Conservation (phyloP, 768 basidiomycete species). For the Tylopilus felleus region DNA sequence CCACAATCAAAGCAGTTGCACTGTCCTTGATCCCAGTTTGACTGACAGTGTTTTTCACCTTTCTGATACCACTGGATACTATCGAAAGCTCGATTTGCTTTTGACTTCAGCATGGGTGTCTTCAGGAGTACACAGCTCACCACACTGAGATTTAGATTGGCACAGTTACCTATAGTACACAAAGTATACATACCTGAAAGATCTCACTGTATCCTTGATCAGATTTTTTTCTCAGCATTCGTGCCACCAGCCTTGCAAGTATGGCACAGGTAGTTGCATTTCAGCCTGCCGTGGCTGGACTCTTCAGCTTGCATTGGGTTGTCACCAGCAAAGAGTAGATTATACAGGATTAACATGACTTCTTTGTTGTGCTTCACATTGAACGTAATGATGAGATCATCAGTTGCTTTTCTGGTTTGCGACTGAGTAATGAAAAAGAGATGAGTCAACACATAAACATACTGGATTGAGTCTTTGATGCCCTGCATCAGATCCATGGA, state of each 20-base stretch:
- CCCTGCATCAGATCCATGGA: slow-evolving; percentile 34
- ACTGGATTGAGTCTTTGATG: slow-evolving; percentile 28
- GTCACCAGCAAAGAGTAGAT: slow-evolving; percentile 24
- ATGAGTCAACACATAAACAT: not conserved
- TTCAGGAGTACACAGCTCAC: slow-evolving; percentile 8
- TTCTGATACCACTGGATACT: slow-evolving; percentile 7
- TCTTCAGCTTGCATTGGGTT: slow-evolving; percentile 39
- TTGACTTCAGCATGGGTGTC: not conserved
- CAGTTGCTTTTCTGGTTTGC: not conserved
- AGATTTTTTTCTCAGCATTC: slow-evolving; percentile 13
- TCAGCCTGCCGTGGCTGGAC: slow-evolving; percentile 32
- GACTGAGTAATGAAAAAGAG: not conserved
- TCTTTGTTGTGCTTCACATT: slow-evolving; percentile 23
- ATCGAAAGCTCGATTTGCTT: slow-evolving; percentile 6
- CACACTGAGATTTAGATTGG: not conserved
- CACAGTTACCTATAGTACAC: not conserved
- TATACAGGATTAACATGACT: slow-evolving; percentile 23
- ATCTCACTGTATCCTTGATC: slow-evolving; percentile 27
- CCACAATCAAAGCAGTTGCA: slow-evolving; percentile 28
- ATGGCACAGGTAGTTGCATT: slow-evolving; percentile 32
- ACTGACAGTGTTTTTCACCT: slow-evolving; percentile 21
- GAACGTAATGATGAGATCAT: slow-evolving; percentile 7
- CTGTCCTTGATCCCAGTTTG: slow-evolving; percentile 37
- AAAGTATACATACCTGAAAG: slow-evolving; percentile 13
- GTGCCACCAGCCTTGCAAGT: slow-evolving; percentile 33